Percentiles rank a stretch among this genome's conserved stretches.
These are phyloP conservation scores for Selenicereus undatus DNA, from an alignment of 148 eudicot genomes.

Conservation along the genomic window DNA sequence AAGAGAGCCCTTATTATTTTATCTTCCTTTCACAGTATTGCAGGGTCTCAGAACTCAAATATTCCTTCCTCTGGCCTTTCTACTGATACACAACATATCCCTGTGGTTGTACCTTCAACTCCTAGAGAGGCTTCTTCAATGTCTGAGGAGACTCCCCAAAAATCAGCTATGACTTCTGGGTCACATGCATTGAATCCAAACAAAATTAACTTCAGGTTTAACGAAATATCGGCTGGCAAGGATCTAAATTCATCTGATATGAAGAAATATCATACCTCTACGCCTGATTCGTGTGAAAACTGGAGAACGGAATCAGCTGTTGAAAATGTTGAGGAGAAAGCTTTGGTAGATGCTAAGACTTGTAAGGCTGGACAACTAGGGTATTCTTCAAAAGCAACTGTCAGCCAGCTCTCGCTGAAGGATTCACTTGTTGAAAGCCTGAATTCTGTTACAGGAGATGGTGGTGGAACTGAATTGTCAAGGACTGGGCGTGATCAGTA, in stretches of 20 bases:
- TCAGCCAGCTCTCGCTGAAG: slow-evolving; percentile 22
- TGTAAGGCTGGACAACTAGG: slow-evolving; percentile 25
- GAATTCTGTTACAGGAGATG: slow-evolving; percentile 16
- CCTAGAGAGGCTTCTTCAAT: slow-evolving; percentile 22
- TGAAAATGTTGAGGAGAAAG: slow-evolving; percentile 23
- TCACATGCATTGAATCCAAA: slow-evolving; percentile 28
- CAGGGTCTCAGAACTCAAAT: slow-evolving; percentile 38
- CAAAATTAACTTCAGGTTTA: slow-evolving; percentile 28
- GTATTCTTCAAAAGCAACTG: slow-evolving; percentile 21
- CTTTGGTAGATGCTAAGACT: slow-evolving; percentile 22
- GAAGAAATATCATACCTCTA: slow-evolving; percentile 14
- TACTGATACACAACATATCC: slow-evolving; percentile 42
- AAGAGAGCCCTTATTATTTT: neutral
- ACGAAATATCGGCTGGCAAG: slow-evolving; percentile 25
- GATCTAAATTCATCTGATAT: slow-evolving; percentile 20
- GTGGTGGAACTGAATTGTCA: slow-evolving; percentile 21
- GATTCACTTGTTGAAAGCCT: slow-evolving; percentile 22
- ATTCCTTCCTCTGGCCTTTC: slow-evolving; percentile 25
- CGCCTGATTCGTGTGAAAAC: slow-evolving; percentile 15
- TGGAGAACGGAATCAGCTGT: slow-evolving; percentile 20
- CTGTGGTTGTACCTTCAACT: slow-evolving; percentile 26
- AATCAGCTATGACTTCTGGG: slow-evolving; percentile 13
- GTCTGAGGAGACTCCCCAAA: slow-evolving; percentile 27
- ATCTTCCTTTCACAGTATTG: slow-evolving; percentile 34
- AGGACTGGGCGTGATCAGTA: slow-evolving; percentile 27